Evolutionary conservation across 129 eudicot species (phyloP), one percentile per base, ranked within the genome.

Genomic region (Lonicera japonica): DNA sequence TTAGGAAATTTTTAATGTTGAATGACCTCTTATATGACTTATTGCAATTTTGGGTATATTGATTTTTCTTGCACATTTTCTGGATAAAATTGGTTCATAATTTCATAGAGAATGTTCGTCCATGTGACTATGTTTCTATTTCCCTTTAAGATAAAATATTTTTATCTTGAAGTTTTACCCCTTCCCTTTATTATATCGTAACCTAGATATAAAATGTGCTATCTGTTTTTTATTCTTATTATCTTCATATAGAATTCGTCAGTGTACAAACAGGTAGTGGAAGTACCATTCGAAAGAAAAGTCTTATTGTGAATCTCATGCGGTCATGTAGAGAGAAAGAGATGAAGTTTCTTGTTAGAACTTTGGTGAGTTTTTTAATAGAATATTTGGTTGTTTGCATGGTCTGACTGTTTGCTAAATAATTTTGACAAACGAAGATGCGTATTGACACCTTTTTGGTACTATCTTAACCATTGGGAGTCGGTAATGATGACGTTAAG

Each of bases 301-400:
- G 73, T 78, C 86, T 92, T 60, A 85, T 92, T 70, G 83, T 88
- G 63, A 75, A 79, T 82, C 87, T 92, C 63, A 73, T 92, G 95
- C 71, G 99, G 67, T 78, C 96, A 21, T 92, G 99, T 77, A 71
- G 95, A 75, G 99, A 92, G 73, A 85, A 78, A 83, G 99, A 92
- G 76, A 92, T 92, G 77, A 92, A 92, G 73, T 92, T 82, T 75
- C 67, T 92, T 63, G 99, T 92, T 67, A 85, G 99, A 77, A 92
- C 96, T 54, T 72, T 92, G 91, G 99, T 88, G 74, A 69, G 81
- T 64, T 64, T 29, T 9, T 63, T 53, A 52, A 16, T 34, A 45
- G 36, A 6, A 24, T 66, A 23, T 24, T 18, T 47, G 2, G 16
- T 20, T 65, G 20, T 46, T 36, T 17, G 61, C 61, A n/a, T n/a